These are phyloP conservation scores for Aspergillus ibericus DNA, from an alignment of 2,329 filamentous ascomycete species.

Conservation along the genomic window DNA sequence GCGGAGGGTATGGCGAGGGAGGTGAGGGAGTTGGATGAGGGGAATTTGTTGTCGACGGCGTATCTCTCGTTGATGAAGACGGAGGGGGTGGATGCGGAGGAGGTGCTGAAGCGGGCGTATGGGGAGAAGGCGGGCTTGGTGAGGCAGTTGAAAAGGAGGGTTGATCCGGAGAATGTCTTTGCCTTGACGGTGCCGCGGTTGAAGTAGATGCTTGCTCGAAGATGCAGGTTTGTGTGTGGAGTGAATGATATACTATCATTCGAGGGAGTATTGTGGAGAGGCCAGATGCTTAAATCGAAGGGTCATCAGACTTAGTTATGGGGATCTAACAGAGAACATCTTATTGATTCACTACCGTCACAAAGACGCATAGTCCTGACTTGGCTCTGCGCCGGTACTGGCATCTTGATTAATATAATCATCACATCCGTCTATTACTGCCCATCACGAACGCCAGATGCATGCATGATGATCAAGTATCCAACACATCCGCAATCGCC, in stretches of 20 bases:
- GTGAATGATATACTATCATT: neutral
- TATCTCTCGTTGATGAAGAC: slow-evolving; percentile 20
- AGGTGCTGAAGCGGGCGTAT: slow-evolving; percentile 14
- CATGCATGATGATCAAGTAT: neutral
- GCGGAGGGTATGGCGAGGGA: slow-evolving; percentile 4
- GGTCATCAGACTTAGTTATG: too few species aligned
- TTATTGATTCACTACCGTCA: too few species aligned
- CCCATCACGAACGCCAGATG: too few species aligned
- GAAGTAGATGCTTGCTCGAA: neutral
- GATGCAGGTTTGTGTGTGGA: neutral
- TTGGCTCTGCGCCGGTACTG: too few species aligned
- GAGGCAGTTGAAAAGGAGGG: slow-evolving; percentile 13
- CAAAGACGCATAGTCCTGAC: too few species aligned
- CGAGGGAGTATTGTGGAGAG: too few species aligned
- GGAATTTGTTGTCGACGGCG: slow-evolving; percentile 13
- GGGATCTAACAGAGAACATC: too few species aligned
- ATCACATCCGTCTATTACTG: too few species aligned
- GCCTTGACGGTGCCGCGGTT: neutral
- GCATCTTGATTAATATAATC: too few species aligned
- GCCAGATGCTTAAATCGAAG: too few species aligned
- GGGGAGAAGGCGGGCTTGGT: slow-evolving; percentile 21
- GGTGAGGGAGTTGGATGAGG: slow-evolving; percentile 5
- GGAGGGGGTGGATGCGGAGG: neutral
- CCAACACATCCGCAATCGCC: slow-evolving; percentile 4
- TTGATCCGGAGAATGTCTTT: slow-evolving; percentile 20